phyloP scores from a whole-genome alignment of 768 basidiomycete species.

The Tylopilus plumbeoviolaceoides region DNA sequence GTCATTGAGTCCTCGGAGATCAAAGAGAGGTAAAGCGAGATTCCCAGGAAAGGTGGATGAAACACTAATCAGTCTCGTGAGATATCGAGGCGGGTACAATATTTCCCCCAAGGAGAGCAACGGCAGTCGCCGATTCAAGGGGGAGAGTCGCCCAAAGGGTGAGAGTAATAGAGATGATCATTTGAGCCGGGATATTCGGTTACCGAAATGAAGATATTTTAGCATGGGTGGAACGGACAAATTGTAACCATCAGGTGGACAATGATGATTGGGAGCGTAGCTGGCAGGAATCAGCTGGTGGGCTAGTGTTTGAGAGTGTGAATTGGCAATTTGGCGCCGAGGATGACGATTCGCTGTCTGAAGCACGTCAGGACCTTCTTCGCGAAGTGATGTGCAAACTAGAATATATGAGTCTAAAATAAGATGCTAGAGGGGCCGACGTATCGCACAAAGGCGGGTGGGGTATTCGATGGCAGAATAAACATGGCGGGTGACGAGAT shows the following conservation, averaged over 20 bases:
- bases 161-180: slow-evolving; percentile 6
- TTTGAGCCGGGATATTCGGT: slow-evolving; percentile 2
- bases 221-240: background rate
- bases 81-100: slow-evolving; percentile 19
- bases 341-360: slow-evolving; percentile 11
- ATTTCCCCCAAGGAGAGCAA: slow-evolving; percentile 11
- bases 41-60: slow-evolving; percentile 13
- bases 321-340: slow-evolving; percentile 6
- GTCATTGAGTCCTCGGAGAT: slow-evolving; percentile 27
- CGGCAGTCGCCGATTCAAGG: slow-evolving; percentile 16
- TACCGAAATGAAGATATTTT: slow-evolving; percentile 3
- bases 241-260: background rate
- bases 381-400: slow-evolving; percentile 22
- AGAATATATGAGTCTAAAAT: slow-evolving; percentile 20
- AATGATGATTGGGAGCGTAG: background rate
- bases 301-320: slow-evolving; percentile 4
- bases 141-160: background rate
- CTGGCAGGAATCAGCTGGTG: background rate
- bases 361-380: slow-evolving; percentile 12
- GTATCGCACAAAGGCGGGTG: slow-evolving; percentile 9
- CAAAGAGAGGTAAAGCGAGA: slow-evolving; percentile 10
- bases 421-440: slow-evolving; percentile 14
- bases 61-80: slow-evolving; percentile 19
- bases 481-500: slow-evolving; percentile 16
- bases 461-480: slow-evolving; percentile 17